These are phyloP conservation scores for Sanghuangporus baumii DNA, from an alignment of 1,284 basidiomycete genomes.

Conservation along the genomic window DNA sequence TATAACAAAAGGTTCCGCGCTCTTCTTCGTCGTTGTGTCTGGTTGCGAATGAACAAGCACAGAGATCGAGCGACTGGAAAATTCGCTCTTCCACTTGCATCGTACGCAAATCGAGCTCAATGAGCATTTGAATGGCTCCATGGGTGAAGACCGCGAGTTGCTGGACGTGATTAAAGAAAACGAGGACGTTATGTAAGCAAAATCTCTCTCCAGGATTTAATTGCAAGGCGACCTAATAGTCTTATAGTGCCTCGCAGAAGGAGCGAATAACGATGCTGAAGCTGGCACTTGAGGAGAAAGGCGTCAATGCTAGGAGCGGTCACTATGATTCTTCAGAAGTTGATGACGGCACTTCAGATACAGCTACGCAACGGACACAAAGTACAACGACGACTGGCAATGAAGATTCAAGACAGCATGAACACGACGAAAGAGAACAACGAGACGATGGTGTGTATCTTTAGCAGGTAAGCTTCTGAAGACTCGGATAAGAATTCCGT, in stretches of 20 bases:
- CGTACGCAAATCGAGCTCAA: slow-evolving; percentile 7
- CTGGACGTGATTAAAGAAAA: slow-evolving; percentile 11
- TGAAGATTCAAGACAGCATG: neutral
- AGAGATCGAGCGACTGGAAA: slow-evolving; percentile 16
- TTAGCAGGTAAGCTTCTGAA: neutral
- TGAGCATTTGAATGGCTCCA: neutral
- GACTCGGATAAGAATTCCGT: neutral
- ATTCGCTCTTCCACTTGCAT: slow-evolving; percentile 12
- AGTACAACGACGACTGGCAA: neutral
- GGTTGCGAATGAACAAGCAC: neutral
- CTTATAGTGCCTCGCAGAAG: slow-evolving; percentile 13
- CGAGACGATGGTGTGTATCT: slow-evolving; percentile 10
- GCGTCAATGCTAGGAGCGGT: slow-evolving; percentile 4
- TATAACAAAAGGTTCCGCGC: slow-evolving; percentile 12
- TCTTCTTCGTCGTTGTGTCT: neutral
- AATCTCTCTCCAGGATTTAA: neutral
- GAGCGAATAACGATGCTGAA: slow-evolving; percentile 17
- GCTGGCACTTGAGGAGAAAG: slow-evolving; percentile 12
- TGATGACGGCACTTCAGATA: neutral
- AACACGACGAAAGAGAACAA: neutral
- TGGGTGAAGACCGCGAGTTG: slow-evolving; percentile 9
- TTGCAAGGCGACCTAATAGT: neutral
- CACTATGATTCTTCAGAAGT: slow-evolving; percentile 5
- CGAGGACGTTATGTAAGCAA: slow-evolving; percentile 14
- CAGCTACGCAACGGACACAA: neutral